Evolutionary conservation across 805 yeast genomes (phyloP).

Genomic region (Candida pseudoglaebosa): DNA sequence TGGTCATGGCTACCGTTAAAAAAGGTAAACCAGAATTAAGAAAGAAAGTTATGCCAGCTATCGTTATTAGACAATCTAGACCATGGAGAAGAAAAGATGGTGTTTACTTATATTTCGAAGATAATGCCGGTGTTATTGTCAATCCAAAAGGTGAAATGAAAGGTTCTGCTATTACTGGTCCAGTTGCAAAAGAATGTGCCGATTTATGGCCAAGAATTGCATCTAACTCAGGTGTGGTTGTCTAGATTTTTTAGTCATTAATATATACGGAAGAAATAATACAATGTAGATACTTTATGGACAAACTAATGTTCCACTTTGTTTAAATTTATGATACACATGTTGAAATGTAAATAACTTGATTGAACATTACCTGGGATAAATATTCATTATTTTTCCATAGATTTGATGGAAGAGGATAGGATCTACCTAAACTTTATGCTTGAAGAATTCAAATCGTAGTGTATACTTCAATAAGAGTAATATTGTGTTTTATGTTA

Average conservation of each 20-base stretch:
- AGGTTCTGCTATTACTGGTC: constrained; percentile 99
- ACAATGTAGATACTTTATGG: not conserved
- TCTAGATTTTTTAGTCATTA: constrained; percentile 41
- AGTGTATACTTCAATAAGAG: too few relatives aligned
- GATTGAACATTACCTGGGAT: too few relatives aligned
- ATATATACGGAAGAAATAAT: constrained; percentile 1
- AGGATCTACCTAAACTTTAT: too few relatives aligned
- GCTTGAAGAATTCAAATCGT: too few relatives aligned
- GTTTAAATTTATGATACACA: too few relatives aligned
- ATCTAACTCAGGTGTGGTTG: constrained; percentile 99
- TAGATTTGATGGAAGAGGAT: too few relatives aligned
- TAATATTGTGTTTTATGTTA: too few relatives aligned
- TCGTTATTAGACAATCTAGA: constrained; percentile 98
- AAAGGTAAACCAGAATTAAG: constrained; percentile 99
- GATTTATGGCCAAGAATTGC: constrained; percentile 99
- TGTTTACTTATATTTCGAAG: constrained; percentile 98
- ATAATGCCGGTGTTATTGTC: constrained; percentile 99
- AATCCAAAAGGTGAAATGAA: constrained; percentile 99
- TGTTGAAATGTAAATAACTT: too few relatives aligned
- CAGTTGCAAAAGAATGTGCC: constrained; percentile 99
- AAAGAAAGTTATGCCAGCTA: constrained; percentile 99
- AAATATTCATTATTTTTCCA: too few relatives aligned
- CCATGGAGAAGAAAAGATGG: constrained; percentile 99
- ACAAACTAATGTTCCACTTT: too few relatives aligned
- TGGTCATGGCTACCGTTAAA: constrained; percentile 99